Evolutionary conservation across 495 filamentous ascomycete species (phyloP).

Genomic region (Choiromyces venosus): DNA sequence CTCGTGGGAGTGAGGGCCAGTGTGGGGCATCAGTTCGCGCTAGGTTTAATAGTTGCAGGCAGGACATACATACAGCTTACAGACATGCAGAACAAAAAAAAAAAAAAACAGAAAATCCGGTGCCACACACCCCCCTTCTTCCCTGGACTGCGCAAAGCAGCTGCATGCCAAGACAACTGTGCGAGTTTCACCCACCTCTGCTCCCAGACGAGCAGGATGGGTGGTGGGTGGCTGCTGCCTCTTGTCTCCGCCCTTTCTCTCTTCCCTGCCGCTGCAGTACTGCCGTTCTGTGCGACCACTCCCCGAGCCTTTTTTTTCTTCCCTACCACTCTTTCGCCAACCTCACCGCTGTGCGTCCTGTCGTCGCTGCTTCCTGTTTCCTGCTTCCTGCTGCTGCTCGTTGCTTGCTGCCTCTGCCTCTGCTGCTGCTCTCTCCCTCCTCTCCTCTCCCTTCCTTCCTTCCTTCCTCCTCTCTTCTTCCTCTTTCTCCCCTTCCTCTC

Average conservation of each 20-base stretch:
- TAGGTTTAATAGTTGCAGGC: slow-evolving; percentile 36
- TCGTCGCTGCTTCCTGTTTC: slow-evolving; percentile 30
- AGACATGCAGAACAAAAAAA: slow-evolving; percentile 32
- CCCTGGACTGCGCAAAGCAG: slow-evolving; percentile 36
- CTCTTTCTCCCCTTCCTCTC: slow-evolving; percentile 13
- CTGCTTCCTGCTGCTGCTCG: slow-evolving; percentile 12
- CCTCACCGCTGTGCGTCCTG: slow-evolving; percentile 39
- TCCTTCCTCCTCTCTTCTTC: neutral
- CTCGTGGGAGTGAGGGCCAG: slow-evolving; percentile 37
- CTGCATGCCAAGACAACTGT: slow-evolving; percentile 38
- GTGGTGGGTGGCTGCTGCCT: slow-evolving; percentile 39
- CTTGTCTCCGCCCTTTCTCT: slow-evolving; percentile 39
- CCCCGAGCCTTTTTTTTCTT: slow-evolving; percentile 36
- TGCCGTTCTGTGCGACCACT: slow-evolving; percentile 40
- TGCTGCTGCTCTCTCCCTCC: slow-evolving; percentile 25
- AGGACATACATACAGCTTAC: slow-evolving; percentile 40
- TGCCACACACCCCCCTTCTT: slow-evolving; percentile 40
- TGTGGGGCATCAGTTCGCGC: slow-evolving; percentile 38
- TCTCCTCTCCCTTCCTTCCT: slow-evolving; percentile 13
- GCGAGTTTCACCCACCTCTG: slow-evolving; percentile 30
- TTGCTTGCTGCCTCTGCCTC: slow-evolving; percentile 29
- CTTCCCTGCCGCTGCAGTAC: slow-evolving; percentile 40
- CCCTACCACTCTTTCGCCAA: slow-evolving; percentile 40
- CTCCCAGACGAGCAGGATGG: slow-evolving; percentile 37
- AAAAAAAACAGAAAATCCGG: slow-evolving; percentile 39